A percentile compares a stretch with the other conserved stretches of the same genome.
phyloP scores from a whole-genome alignment of 31 red algal species.

The Bonnemaisonia californica region DNA sequence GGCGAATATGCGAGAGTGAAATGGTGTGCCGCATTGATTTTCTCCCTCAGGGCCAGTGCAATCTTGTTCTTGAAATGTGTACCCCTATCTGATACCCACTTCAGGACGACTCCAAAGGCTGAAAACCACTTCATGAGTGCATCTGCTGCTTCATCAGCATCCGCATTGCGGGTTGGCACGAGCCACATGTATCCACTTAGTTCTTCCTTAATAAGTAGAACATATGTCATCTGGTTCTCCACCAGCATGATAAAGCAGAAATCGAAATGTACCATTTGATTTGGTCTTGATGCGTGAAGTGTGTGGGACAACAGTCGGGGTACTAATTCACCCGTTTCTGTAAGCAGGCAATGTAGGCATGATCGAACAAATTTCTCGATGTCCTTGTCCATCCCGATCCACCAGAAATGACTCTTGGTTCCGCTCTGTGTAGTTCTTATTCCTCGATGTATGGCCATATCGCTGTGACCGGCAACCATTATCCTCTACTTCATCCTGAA shows the following conservation, averaged over 20 bases:
- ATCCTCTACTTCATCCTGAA: background rate
- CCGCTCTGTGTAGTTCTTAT: background rate
- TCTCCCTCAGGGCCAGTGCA: background rate
- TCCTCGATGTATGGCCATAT: background rate
- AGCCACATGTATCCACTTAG: conserved; percentile 16
- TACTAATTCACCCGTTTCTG: too few species aligned
- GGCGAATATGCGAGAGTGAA: conserved; percentile 31
- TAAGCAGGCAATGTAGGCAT: too few species aligned
- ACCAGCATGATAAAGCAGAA: background rate
- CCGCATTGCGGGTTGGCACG: background rate
- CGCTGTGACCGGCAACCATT: background rate
- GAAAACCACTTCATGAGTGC: background rate
- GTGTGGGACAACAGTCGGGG: too few species aligned
- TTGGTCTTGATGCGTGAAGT: too few species aligned
- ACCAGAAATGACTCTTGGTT: background rate
- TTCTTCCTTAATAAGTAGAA: conserved; percentile 29
- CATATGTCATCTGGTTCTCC: background rate
- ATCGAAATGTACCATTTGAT: too few species aligned
- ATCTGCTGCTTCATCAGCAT: conserved; percentile 6
- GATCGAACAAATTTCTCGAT: too few species aligned
- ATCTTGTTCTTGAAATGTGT: too few species aligned
- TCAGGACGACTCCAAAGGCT: conserved; percentile 9
- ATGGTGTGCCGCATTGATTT: background rate
- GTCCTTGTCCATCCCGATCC: too few species aligned
- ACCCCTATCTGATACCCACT: conserved; percentile 29